Base-by-base conservation (phyloP, 1,284 basidiomycete genomes). In the Cutaneotrichosporon sp. region DNA sequence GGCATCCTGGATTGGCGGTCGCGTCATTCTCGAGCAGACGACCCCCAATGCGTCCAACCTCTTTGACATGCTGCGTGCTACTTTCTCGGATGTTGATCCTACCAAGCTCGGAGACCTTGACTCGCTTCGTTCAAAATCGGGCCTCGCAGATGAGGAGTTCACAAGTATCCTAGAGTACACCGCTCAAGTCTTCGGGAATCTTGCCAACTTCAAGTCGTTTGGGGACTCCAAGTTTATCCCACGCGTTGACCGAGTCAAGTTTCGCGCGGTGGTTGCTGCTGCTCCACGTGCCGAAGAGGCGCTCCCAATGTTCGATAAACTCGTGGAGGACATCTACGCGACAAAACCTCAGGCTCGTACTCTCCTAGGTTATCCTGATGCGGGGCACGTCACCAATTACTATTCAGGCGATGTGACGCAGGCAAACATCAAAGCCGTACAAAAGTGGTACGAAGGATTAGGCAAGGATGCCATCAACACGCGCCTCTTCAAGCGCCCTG, bases 141-240 rank as follows among this genome's bases (percentile, higher is more conserved):
- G 49, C 7, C 41, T 58, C 10, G n/a, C 22, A 20, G 54, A 51
- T 20, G 48, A 53, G 18, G 57, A 46, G 7, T 51, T 52, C 15
- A 53, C 51, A 8, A 14, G 21, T 20, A 42, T 53, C 4, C 50
- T 52, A 34, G 57, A 59, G 54, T 59, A 59, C 49, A 17, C 48
- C 5, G 53, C 41, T 3, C 57, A 59, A 46, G 49, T 55, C 36
- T 49, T 59, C 20, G 41, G 45, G 51, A 59, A 59, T 51, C 54
- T 59, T 5, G 57, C 54, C 36, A 56, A 60, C 58, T 59, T 34
- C 54, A 55, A 55, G 51, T 51, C 51, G 36, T 59, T 59, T 39
- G 57, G 57, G 26, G 57, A 59, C 48, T 45, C 46, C 45, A 59
- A 55, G 54, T 55, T 59, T 34, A 53, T 59, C 35, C 57, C 57